phyloP scores from a whole-genome alignment of 805 yeast species.

The Suhomyces pyralidae region DNA sequence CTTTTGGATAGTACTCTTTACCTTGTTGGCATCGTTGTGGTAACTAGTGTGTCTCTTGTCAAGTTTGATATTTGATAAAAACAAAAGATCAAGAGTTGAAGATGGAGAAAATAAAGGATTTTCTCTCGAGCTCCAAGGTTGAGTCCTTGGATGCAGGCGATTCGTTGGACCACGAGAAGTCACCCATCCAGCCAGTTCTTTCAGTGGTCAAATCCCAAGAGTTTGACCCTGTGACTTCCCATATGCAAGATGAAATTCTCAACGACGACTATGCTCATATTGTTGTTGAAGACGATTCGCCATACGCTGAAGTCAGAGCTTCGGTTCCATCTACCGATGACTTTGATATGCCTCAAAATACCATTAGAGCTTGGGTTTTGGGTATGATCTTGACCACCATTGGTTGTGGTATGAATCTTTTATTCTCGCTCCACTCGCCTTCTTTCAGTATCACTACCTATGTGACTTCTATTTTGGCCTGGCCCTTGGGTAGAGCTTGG shows the following conservation, averaged over 20 bases:
- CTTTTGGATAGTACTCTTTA: background rate
- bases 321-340: conserved; percentile 55
- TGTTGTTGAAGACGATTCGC: conserved; percentile 44
- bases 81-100: background rate
- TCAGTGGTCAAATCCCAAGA: conserved; percentile 22
- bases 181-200: background rate
- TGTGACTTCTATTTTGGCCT: conserved; percentile 58
- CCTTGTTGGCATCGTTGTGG: background rate
- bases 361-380: conserved; percentile 54
- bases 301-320: conserved; percentile 67
- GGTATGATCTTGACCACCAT: conserved; percentile 50
- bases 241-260: conserved; percentile 18
- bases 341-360: conserved; percentile 46
- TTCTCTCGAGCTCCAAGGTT: background rate
- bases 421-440: conserved; percentile 59
- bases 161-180: background rate
- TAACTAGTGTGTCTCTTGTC: background rate
- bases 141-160: background rate
- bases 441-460: conserved; percentile 47
- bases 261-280: conserved; percentile 41
- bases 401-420: conserved; percentile 58
- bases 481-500: conserved; percentile 57
- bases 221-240: conserved; percentile 32
- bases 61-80: background rate
- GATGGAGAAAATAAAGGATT: background rate